A percentile compares a stretch with the other conserved stretches of the same genome.
Evolutionary conservation across 108 stramenopile genomes (phyloP).

Genomic region (Fistulifera solaris): DNA sequence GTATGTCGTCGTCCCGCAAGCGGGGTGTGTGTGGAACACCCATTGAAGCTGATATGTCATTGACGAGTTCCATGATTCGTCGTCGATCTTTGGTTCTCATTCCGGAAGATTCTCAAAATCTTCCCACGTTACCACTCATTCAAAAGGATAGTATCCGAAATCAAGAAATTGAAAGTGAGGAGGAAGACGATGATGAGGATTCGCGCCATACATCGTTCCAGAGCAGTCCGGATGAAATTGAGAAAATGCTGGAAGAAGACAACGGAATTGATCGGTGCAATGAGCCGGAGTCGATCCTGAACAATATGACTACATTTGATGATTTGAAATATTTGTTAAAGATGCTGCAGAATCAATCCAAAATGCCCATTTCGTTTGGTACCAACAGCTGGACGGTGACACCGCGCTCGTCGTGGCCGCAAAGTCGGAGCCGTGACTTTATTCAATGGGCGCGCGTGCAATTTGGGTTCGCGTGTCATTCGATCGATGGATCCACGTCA

Average conservation of each 20-base stretch:
- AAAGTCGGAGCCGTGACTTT: conserved; percentile 37
- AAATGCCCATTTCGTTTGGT: neutral
- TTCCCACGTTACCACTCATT: too few relatives aligned
- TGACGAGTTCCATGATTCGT: too few relatives aligned
- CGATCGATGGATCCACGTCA: conserved; percentile 34
- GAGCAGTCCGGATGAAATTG: too few relatives aligned
- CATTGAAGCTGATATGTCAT: neutral
- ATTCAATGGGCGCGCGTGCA: conserved; percentile 39
- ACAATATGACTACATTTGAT: conserved; percentile 12
- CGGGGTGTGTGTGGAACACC: conserved; percentile 11
- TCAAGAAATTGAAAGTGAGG: too few relatives aligned
- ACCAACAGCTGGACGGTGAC: conserved; percentile 48
- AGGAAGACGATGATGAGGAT: too few relatives aligned
- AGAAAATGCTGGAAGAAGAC: too few relatives aligned
- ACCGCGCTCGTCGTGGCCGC: conserved; percentile 32
- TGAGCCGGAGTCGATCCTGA: neutral
- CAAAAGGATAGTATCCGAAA: too few relatives aligned
- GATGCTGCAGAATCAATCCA: conserved; percentile 28
- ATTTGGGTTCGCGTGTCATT: conserved; percentile 49
- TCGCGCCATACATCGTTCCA: too few relatives aligned
- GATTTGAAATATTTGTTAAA: conserved; percentile 64
- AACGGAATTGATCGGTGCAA: neutral
- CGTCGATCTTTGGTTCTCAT: too few relatives aligned
- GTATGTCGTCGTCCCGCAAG: conserved; percentile 1
- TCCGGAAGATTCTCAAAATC: too few relatives aligned